phyloP scores from a whole-genome alignment of 2,329 filamentous ascomycete species.

The Parastagonospora nodorum region DNA sequence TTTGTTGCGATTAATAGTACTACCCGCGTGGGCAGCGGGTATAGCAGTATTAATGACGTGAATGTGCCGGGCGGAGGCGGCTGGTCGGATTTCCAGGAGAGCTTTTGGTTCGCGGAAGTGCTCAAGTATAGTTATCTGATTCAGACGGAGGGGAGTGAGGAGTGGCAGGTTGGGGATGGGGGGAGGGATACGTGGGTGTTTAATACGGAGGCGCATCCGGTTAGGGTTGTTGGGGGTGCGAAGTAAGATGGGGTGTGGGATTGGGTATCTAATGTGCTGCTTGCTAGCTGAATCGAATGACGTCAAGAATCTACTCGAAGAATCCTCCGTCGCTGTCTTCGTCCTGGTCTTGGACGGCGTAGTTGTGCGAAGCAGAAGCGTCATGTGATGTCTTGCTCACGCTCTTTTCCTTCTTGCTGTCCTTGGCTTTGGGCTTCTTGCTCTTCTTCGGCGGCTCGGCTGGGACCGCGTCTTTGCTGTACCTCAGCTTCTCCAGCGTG shows the following conservation, averaged over 20 bases:
- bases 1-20: slow-evolving; percentile 71
- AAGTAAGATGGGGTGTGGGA: not conserved
- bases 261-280: slow-evolving; percentile 22
- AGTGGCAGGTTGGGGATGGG: slow-evolving; percentile 61
- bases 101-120: slow-evolving; percentile 86
- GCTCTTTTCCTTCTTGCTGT: slow-evolving; percentile 19
- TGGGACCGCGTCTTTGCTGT: slow-evolving; percentile 50
- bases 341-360: slow-evolving; percentile 24
- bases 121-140: slow-evolving; percentile 84
- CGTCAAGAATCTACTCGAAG: slow-evolving; percentile 36
- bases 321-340: slow-evolving; percentile 48
- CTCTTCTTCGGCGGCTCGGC: slow-evolving; percentile 28
- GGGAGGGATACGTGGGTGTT: slow-evolving; percentile 62
- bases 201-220: slow-evolving; percentile 69
- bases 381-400: slow-evolving; percentile 5
- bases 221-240: slow-evolving; percentile 48
- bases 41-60: slow-evolving; percentile 68
- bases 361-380: not conserved
- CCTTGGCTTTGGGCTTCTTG: slow-evolving; percentile 20
- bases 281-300: not conserved
- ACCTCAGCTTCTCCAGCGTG: slow-evolving; percentile 60
- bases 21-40: slow-evolving; percentile 69
- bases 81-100: slow-evolving; percentile 76
- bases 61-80: slow-evolving; percentile 65
- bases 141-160: slow-evolving; percentile 62